phyloP scores from a whole-genome alignment of 768 basidiomycete genomes.

The Kwoniella newhampshirensis region DNA sequence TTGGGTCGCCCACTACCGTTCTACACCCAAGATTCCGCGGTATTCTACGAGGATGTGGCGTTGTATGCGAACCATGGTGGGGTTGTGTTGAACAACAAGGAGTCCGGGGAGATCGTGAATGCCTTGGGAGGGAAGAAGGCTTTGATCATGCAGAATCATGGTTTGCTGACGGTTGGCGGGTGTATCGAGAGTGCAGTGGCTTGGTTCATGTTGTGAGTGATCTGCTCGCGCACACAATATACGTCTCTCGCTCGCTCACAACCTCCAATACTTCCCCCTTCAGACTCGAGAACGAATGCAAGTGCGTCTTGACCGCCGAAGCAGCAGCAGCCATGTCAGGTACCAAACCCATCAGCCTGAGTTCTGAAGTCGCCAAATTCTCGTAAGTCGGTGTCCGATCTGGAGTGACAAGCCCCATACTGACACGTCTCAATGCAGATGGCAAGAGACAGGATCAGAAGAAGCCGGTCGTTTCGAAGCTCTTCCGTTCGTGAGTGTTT shows the following conservation, averaged over 20 bases:
- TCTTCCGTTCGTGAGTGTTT: slow-evolving; percentile 17
- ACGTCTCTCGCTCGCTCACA: not conserved
- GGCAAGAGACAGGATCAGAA: slow-evolving; percentile 21
- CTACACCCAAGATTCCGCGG: slow-evolving; percentile 34
- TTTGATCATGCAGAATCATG: slow-evolving; percentile 47
- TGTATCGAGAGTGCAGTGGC: slow-evolving; percentile 32
- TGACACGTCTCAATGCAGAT: slow-evolving; percentile 5
- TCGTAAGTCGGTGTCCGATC: slow-evolving; percentile 14
- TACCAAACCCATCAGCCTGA: slow-evolving; percentile 11
- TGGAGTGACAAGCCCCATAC: not conserved
- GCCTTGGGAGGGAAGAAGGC: slow-evolving; percentile 37
- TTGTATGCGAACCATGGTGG: slow-evolving; percentile 59
- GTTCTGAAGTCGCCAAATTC: slow-evolving; percentile 24
- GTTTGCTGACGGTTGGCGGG: slow-evolving; percentile 41
- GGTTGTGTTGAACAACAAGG: slow-evolving; percentile 58
- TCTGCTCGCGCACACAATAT: not conserved
- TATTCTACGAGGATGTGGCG: slow-evolving; percentile 28
- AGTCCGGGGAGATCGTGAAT: slow-evolving; percentile 58
- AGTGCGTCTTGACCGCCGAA: slow-evolving; percentile 18
- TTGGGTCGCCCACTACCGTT: slow-evolving; percentile 51
- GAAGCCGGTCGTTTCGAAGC: slow-evolving; percentile 28
- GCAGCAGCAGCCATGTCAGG: slow-evolving; percentile 23
- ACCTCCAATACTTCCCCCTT: not conserved
- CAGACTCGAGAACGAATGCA: slow-evolving; percentile 29
- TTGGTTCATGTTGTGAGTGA: slow-evolving; percentile 25